Evolutionary conservation across 1,139 yeast genomes (phyloP).

Genomic region (Zygoascus hellenicus): DNA sequence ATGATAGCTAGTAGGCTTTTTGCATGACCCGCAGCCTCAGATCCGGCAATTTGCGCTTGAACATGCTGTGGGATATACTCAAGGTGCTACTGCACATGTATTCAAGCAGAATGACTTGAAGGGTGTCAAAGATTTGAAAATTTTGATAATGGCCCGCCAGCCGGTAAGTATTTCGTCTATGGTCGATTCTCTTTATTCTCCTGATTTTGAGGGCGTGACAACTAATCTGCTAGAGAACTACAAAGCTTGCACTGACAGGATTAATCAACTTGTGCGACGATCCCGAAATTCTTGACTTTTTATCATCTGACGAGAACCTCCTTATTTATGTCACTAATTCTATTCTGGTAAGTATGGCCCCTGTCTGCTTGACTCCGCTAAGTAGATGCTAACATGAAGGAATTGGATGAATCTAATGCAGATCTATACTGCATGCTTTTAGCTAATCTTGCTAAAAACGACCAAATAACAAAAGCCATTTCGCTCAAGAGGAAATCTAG

Average conservation of each 20-base stretch:
- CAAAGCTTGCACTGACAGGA: constrained; percentile 59
- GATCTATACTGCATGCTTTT: constrained; percentile 80
- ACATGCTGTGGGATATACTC: constrained; percentile 75
- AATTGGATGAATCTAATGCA: constrained; percentile 57
- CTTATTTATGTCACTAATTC: constrained; percentile 49
- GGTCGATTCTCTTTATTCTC: neutral
- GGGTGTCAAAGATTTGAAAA: constrained; percentile 71
- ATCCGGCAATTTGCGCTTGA: constrained; percentile 83
- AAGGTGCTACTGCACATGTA: constrained; percentile 57
- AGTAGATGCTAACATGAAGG: constrained; percentile 21
- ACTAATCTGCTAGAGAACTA: constrained; percentile 16
- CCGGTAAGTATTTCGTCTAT: constrained; percentile 10
- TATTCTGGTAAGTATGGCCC: constrained; percentile 34
- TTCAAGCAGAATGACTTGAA: constrained; percentile 67
- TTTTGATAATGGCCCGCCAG: constrained; percentile 41
- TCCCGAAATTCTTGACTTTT: constrained; percentile 46
- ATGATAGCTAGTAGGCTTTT: constrained; percentile 56
- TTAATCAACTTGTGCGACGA: constrained; percentile 80
- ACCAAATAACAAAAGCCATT: constrained; percentile 52
- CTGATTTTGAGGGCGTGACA: neutral
- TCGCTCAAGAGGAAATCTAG: constrained; percentile 36
- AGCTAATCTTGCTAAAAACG: constrained; percentile 79
- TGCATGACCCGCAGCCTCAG: constrained; percentile 78
- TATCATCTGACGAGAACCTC: constrained; percentile 61
- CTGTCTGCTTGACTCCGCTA: neutral